These are phyloP conservation scores for Pluteus cervinus DNA, from an alignment of 768 basidiomycete genomes.

Conservation along the genomic window DNA sequence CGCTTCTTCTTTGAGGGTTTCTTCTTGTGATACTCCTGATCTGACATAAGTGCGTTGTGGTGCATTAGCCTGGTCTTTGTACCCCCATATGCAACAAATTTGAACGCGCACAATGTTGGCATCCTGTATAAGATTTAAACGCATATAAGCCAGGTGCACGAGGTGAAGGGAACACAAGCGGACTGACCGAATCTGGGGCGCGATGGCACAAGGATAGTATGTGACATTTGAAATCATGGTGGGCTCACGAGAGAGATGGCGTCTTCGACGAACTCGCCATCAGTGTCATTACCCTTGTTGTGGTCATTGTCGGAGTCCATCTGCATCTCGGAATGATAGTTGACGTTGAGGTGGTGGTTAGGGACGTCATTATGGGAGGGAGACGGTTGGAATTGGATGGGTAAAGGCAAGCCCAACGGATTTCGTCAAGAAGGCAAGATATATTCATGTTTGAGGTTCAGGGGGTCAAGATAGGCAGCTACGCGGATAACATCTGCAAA, in stretches of 20 bases:
- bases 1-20: slow-evolving; percentile 9
- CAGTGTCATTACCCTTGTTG: slow-evolving; percentile 46
- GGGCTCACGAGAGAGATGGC: slow-evolving; percentile 28
- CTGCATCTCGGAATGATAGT: slow-evolving; percentile 65
- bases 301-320: slow-evolving; percentile 60
- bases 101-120: no score
- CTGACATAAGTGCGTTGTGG: slow-evolving; percentile 49
- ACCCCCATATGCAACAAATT: slow-evolving; percentile 30
- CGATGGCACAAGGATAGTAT: slow-evolving; percentile 17
- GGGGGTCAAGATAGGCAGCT: no score
- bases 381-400: no score
- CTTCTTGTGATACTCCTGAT: slow-evolving; percentile 9
- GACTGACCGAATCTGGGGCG: no score
- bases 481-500: no score
- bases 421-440: no score
- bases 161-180: no score
- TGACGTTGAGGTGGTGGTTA: slow-evolving; percentile 41
- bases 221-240: slow-evolving; percentile 17
- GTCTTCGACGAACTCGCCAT: slow-evolving; percentile 55
- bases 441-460: no score
- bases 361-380: slow-evolving; percentile 23
- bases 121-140: slow-evolving; percentile 10
- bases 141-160: slow-evolving; percentile 33
- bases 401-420: no score
- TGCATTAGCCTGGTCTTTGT: slow-evolving; percentile 55